These are phyloP conservation scores for Linnemannia exigua DNA, from an alignment of 192 early-diverging fungal genomes.

Conservation along the genomic window DNA sequence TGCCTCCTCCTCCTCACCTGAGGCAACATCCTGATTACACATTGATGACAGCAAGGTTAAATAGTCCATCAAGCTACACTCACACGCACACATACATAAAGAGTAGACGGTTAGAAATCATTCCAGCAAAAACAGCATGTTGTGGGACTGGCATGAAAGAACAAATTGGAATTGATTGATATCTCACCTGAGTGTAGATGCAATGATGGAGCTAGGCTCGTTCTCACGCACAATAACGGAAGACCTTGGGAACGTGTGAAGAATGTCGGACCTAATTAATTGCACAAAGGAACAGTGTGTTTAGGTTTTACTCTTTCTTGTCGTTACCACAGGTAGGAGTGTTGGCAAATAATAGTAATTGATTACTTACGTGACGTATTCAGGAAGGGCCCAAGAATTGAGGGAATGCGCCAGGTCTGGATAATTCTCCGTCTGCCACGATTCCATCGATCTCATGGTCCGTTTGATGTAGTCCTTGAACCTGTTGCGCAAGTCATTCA, in stretches of 20 bases:
- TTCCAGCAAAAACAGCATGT: neutral
- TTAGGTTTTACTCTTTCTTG: neutral
- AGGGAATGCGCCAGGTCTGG: slow-evolving; percentile 1
- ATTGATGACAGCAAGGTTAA: slow-evolving; percentile 43
- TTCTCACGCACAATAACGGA: slow-evolving; percentile 87
- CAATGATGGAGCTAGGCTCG: slow-evolving; percentile 93
- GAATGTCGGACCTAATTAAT: slow-evolving; percentile 14
- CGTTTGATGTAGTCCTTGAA: slow-evolving; percentile 54
- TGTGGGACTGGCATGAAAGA: neutral
- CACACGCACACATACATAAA: too few relatives aligned
- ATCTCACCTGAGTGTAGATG: slow-evolving; percentile 79
- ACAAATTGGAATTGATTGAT: neutral
- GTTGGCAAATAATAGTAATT: too few relatives aligned
- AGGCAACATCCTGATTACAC: slow-evolving; percentile 14
- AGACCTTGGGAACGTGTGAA: slow-evolving; percentile 87
- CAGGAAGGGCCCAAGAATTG: slow-evolving; percentile 65
- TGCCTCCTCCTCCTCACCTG: slow-evolving; percentile 9
- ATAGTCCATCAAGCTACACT: slow-evolving; percentile 63
- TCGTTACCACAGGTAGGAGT: neutral
- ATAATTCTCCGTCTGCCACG: slow-evolving; percentile 66
- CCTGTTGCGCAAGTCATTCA: slow-evolving; percentile 70
- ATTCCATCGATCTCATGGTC: slow-evolving; percentile 54
- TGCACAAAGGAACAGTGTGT: neutral
- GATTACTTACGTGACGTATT: slow-evolving; percentile 62
- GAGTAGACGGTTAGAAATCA: neutral